Base-by-base conservation (phyloP, 306 rosid species). In the cucumber (Cucumis sativus) region DNA sequence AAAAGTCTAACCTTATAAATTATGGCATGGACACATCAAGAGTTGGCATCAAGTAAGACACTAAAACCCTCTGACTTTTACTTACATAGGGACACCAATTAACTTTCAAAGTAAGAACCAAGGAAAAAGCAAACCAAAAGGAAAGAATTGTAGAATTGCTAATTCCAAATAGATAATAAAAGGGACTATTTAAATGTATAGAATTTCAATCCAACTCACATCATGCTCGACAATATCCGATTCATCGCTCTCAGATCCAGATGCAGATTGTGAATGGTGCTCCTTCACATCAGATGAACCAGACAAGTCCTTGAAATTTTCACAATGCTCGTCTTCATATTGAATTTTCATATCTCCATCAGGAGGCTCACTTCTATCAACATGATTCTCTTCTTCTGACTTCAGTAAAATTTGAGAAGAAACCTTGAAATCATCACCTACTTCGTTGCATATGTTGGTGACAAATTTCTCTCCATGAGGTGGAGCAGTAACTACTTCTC, bases 221-320 rank as follows among this genome's bases (percentile, higher is more conserved):
- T 92, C 98, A 43, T 92, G 96, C 82, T 92, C 98, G 54, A 92
- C 84, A 59, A 83, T 84, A 85, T 95, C 98, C 1, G 97, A 95
- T 76, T 90, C 97, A 74, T 88, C 97, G 83, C 93, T 89, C 82
- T 84, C 92, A 80, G 89, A 81, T 63, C 87, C 91, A 70, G 91
- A 82, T 10, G n/a, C 78, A 25, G 87, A 83, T 74, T 70, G 87
- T 65, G 67, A 68, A 35, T 84, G 91, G 79, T 82, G 84, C 70
- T 83, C 93, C 74, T 77, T 85, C 79, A 77, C 77, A 45, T 52
- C 85, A 77, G 84, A 39, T 74, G 85, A 85, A 77, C 71, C 84
- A 60, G 79, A 80, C 80, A 79, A 76, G 77, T 87, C 83, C 65
- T 76, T 88, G 18, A 84, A 78, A 84, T 83, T 86, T 70, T 79